These are phyloP conservation scores for Colletotrichum limetticola DNA, from an alignment of 2,329 filamentous ascomycete genomes.

Conservation along the genomic window DNA sequence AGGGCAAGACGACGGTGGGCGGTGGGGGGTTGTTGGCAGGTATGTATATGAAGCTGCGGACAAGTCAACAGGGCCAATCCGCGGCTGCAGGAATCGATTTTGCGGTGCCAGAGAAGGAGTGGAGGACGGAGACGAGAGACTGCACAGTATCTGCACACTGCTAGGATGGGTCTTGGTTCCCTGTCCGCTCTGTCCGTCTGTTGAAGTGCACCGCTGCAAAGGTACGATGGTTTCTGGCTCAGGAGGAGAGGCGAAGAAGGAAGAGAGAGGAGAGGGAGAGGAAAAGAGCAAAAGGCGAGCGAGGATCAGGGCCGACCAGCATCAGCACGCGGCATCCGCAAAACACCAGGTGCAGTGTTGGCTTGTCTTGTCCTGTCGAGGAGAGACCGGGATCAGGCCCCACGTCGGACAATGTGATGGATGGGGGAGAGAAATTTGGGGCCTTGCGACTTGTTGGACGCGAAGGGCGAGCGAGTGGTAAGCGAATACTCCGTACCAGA, in stretches of 20 bases:
- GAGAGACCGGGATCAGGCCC: constrained; percentile 28
- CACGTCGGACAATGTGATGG: constrained; percentile 32
- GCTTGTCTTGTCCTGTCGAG: constrained; percentile 29
- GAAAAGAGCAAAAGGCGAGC: background rate
- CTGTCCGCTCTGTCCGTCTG: constrained; percentile 8
- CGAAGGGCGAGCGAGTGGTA: constrained; percentile 8
- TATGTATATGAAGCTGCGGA: constrained; percentile 30
- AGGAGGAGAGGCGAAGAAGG: background rate
- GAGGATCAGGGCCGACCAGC: constrained; percentile 18
- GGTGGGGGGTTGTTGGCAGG: constrained; percentile 8
- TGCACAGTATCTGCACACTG: background rate
- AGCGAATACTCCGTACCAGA: background rate
- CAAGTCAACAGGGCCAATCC: constrained; percentile 14
- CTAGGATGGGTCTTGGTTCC: constrained; percentile 2
- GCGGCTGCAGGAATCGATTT: constrained; percentile 17
- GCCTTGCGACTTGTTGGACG: constrained; percentile 17
- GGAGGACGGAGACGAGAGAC: background rate
- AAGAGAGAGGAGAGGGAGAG: constrained; percentile 2
- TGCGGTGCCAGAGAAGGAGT: constrained; percentile 2
- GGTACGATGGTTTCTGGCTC: background rate
- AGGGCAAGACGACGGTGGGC: constrained; percentile 1
- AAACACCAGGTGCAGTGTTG: constrained; percentile 26
- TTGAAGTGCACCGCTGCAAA: background rate
- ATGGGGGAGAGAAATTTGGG: constrained; percentile 31
- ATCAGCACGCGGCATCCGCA: constrained; percentile 26